Evolutionary conservation across 352 stramenopile genomes (phyloP).

Genomic region (Globisporangium paddicum): DNA sequence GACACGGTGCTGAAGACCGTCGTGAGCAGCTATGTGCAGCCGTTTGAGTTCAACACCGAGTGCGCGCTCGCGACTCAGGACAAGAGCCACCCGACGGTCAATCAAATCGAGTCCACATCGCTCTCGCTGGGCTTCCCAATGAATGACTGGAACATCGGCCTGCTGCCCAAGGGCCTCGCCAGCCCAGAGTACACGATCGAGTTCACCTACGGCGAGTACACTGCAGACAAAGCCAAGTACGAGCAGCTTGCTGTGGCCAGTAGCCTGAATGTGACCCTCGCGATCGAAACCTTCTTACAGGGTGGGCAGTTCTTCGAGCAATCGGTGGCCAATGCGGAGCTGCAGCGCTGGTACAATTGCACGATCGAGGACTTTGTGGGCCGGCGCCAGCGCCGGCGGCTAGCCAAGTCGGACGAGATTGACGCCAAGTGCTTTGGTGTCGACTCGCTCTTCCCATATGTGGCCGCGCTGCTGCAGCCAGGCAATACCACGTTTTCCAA

Average conservation of each 20-base stretch:
- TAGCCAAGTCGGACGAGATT: background rate
- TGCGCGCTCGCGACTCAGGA: constrained; percentile 6
- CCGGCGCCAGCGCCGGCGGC: background rate
- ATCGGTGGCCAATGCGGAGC: constrained; percentile 11
- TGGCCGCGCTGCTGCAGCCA: background rate
- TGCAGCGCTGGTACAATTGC: constrained; percentile 7
- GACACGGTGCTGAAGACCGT: constrained; percentile 19
- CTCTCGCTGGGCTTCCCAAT: constrained; percentile 14
- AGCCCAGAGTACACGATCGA: background rate
- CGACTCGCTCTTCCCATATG: constrained; percentile 1
- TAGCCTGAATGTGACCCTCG: constrained; percentile 11
- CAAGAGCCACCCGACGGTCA: constrained; percentile 1
- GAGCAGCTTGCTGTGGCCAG: background rate
- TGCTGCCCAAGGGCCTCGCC: constrained; percentile 5
- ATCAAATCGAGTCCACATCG: constrained; percentile 14
- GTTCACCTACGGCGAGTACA: constrained; percentile 18
- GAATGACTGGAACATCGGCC: constrained; percentile 17
- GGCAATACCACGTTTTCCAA: constrained; percentile 9
- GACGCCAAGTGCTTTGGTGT: constrained; percentile 1
- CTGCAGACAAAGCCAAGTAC: constrained; percentile 8
- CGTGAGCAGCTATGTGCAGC: constrained; percentile 13
- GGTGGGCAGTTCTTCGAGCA: constrained; percentile 15
- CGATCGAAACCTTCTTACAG: constrained; percentile 14
- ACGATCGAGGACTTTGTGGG: background rate
- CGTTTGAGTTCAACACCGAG: constrained; percentile 12